phyloP scores from a whole-genome alignment of 1,284 basidiomycete genomes.

The Tetrapyrgos nigripes region DNA sequence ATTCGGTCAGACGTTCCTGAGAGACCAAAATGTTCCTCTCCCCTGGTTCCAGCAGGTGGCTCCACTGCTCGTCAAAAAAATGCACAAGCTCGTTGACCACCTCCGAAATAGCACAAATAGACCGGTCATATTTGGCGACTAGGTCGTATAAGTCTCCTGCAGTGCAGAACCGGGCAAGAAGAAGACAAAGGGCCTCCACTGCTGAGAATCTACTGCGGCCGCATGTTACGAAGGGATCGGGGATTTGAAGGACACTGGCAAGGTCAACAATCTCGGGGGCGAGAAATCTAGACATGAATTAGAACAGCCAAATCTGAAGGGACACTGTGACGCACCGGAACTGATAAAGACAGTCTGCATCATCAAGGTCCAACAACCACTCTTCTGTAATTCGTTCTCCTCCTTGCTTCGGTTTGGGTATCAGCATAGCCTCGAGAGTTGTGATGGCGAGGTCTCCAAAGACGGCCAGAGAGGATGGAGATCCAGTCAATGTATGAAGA shows the following conservation, averaged over 20 bases:
- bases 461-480: too few species aligned
- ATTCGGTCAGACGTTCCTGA: slow-evolving; percentile 9
- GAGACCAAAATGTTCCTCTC: slow-evolving; percentile 19
- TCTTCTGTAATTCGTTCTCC: neutral
- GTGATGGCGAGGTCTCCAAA: too few species aligned
- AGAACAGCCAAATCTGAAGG: neutral
- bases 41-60: slow-evolving; percentile 24
- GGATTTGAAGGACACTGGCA: slow-evolving; percentile 10
- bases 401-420: neutral
- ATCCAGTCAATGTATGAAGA: too few species aligned
- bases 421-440: too few species aligned
- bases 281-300: neutral
- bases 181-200: slow-evolving; percentile 20
- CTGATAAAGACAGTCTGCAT: neutral
- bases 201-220: slow-evolving; percentile 5
- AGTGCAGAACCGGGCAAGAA: slow-evolving; percentile 19
- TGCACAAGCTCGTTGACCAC: slow-evolving; percentile 14
- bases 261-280: slow-evolving; percentile 16
- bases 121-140: slow-evolving; percentile 7
- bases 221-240: slow-evolving; percentile 15
- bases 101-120: slow-evolving; percentile 19
- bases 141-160: slow-evolving; percentile 17
- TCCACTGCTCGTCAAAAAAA: slow-evolving; percentile 18
- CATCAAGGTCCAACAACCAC: neutral
- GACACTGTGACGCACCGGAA: neutral